Evolutionary conservation across 495 filamentous ascomycete genomes (phyloP), one percentile per base, ranked within the genome.

Genomic region (Penicillium ucsense): DNA sequence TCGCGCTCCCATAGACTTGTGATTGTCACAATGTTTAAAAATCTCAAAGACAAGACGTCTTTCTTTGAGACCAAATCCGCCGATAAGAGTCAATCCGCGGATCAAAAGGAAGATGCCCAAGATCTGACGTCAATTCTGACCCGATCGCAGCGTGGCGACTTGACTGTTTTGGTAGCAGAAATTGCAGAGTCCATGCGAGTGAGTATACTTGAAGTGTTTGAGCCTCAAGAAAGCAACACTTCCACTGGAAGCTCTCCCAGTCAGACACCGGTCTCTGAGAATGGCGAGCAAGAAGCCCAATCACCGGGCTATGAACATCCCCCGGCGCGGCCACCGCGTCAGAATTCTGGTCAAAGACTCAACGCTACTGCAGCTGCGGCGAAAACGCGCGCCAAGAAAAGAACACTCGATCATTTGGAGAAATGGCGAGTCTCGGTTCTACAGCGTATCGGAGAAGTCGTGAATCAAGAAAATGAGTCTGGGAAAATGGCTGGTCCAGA

Each of bases 391-490:
- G 59, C 59, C 8, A 70, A 73, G 43, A 56, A 71, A 31, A 50
- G 31, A 41, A 65, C 64, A 3, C 60, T 86, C 33, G 58, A 68
- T 1, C 73, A 72, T 55, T 84, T 83, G 54, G 82, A 86, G 45
- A 73, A 78, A 34, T 88, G 84, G 84, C 66, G 78, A 46, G 74
- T 78, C 31, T 61, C 64, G 8, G 77, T 86, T 1, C 65, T 85
- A 30, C 61, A 77, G 30, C 73, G 84, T 3, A 72, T 88, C 12
- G 82, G 80, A 30, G 73, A 84, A 54, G 76, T 80, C 6, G 75
- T 86, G 35, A 85, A 86, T 51, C 73, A 75, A 6, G 71, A 72
- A 46, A 65, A 73, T 35, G 70, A 72, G 6, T 61, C 67, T 5
- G 45, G 61, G 2, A 51, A 57, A 29, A 39, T 61, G 12, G 12